A percentile compares a stretch with the other conserved stretches of the same genome.
phyloP scores from a whole-genome alignment of 2,329 filamentous ascomycete genomes.

The Pleoardoris graminearum region DNA sequence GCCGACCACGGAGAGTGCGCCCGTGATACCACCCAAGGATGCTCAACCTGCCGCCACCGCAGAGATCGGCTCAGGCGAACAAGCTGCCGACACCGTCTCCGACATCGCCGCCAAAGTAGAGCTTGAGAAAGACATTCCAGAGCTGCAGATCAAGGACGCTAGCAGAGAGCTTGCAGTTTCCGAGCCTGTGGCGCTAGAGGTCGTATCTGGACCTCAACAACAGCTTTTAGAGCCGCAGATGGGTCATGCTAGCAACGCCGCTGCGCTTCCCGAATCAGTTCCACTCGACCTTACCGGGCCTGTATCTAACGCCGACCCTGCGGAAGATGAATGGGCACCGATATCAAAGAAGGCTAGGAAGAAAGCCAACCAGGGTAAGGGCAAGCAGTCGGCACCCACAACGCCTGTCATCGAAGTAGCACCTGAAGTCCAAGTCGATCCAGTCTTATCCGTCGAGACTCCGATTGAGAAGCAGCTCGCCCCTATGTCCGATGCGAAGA shows the following conservation, averaged over 20 bases:
- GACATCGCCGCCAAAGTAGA: neutral
- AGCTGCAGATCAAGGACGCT: neutral
- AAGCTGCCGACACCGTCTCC: neutral
- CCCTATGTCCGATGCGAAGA: neutral
- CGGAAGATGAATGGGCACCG: conserved; percentile 11
- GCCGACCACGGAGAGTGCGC: conserved; percentile 14
- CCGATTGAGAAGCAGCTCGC: neutral
- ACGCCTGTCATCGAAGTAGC: conserved; percentile 16
- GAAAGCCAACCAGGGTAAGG: conserved; percentile 29
- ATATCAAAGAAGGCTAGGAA: conserved; percentile 27
- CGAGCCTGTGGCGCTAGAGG: neutral
- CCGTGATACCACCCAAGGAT: conserved; percentile 6
- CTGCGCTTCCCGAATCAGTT: neutral
- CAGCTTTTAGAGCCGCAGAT: neutral
- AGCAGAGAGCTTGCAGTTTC: too few relatives aligned
- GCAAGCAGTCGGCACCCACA: conserved; percentile 19
- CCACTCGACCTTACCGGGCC: neutral
- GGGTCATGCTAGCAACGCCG: neutral
- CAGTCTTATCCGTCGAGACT: neutral
- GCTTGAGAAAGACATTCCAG: neutral
- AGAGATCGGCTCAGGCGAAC: neutral
- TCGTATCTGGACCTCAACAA: neutral
- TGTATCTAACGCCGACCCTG: neutral
- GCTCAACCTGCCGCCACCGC: neutral
- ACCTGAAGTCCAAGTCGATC: neutral